A percentile compares a stretch with the other conserved stretches of the same genome.
These are phyloP conservation scores for Vitis hybrid DNA, from an alignment of 177 flowering plant genomes.

Conservation along the genomic window DNA sequence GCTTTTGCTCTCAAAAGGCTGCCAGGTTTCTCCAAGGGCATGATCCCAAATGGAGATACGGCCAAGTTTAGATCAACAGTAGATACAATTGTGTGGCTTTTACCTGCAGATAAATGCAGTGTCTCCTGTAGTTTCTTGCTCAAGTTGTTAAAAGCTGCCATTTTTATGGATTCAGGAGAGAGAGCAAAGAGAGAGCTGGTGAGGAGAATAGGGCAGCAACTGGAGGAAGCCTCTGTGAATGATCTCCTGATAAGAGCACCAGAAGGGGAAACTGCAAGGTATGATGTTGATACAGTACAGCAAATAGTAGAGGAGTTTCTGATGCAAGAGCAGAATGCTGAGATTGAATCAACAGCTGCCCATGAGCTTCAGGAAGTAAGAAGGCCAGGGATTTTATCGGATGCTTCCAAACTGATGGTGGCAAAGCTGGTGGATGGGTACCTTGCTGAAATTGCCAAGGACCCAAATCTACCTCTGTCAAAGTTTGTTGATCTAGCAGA, in stretches of 20 bases:
- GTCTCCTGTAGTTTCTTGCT: constrained; percentile 74
- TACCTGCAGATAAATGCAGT: constrained; percentile 69
- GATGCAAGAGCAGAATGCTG: constrained; percentile 26
- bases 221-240: constrained; percentile 53
- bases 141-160: constrained; percentile 51
- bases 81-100: constrained; percentile 64
- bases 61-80: constrained; percentile 39
- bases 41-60: constrained; percentile 37
- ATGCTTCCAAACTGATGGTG: constrained; percentile 55
- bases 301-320: constrained; percentile 50
- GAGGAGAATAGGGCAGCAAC: constrained; percentile 47
- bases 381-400: constrained; percentile 36
- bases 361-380: constrained; percentile 45
- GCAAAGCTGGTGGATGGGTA: constrained; percentile 47
- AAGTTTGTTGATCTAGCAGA: constrained; percentile 41
- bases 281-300: constrained; percentile 47
- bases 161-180: constrained; percentile 49
- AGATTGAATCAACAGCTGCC: constrained; percentile 20
- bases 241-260: constrained; percentile 52
- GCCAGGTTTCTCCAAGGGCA: constrained; percentile 64
- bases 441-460: constrained; percentile 50
- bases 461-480: constrained; percentile 33
- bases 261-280: constrained; percentile 32
- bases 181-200: constrained; percentile 38
- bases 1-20: constrained; percentile 53